Conservation (phyloP, 441 rosid species). For the Populus hybrid region DNA sequence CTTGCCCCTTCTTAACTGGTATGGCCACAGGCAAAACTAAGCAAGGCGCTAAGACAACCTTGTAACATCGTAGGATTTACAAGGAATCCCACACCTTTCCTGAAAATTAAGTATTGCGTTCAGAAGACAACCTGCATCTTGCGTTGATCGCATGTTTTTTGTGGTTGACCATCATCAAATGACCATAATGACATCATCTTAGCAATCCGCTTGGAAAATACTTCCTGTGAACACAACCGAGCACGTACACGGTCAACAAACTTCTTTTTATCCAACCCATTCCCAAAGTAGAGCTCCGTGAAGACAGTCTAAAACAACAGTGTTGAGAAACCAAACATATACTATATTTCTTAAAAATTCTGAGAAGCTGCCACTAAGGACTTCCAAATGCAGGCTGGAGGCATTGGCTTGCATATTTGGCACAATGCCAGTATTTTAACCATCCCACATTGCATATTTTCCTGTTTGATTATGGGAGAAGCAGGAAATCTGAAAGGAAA, state of each 20-base stretch:
- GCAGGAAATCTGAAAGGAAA: conserved; percentile 3
- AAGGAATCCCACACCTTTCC: too few species aligned
- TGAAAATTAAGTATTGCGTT: too few species aligned
- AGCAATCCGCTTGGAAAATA: not conserved
- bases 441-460: not conserved
- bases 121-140: not conserved
- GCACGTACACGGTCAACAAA: not conserved
- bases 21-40: too few species aligned
- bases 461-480: conserved; percentile 17
- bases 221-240: not conserved
- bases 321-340: conserved; percentile 7
- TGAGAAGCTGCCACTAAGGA: conserved; percentile 1
- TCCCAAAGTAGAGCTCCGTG: not conserved
- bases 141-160: not conserved
- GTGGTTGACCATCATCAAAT: not conserved
- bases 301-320: not conserved
- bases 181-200: not conserved
- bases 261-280: not conserved
- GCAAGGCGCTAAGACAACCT: not conserved
- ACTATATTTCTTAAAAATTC: conserved; percentile 1
- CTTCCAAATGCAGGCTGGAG: not conserved
- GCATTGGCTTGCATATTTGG: conserved; percentile 16
- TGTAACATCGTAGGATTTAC: too few species aligned
- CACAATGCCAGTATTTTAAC: conserved; percentile 12
- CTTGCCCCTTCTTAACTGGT: too few species aligned